phyloP scores from a whole-genome alignment of 1,284 basidiomycete genomes.

The Ceratobasidium sp. region DNA sequence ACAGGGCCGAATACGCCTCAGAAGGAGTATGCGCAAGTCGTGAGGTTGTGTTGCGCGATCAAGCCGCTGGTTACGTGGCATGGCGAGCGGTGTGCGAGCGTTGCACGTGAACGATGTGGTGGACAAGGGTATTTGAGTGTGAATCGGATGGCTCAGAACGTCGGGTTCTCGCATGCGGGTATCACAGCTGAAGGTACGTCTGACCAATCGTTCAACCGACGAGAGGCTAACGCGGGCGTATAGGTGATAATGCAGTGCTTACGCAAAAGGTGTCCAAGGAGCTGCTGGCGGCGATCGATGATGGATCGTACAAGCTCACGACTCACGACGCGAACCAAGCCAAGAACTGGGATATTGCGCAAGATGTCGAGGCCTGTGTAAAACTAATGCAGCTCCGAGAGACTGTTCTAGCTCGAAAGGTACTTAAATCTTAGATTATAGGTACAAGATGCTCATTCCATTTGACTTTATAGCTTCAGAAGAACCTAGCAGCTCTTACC shows the following conservation, averaged over 20 bases:
- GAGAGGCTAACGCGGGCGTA: not conserved
- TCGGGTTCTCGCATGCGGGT: slow-evolving; percentile 38
- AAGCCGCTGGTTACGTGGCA: slow-evolving; percentile 41
- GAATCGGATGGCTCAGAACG: slow-evolving; percentile 37
- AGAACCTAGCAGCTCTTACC: slow-evolving; percentile 30
- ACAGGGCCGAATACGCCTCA: slow-evolving; percentile 21
- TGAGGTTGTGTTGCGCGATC: slow-evolving; percentile 37
- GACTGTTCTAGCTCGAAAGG: slow-evolving; percentile 29
- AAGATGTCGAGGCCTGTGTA: slow-evolving; percentile 30
- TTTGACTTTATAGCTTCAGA: slow-evolving; percentile 30
- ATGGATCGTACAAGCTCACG: slow-evolving; percentile 35
- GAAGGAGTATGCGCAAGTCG: slow-evolving; percentile 35
- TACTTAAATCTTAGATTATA: not conserved
- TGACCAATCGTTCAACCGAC: not conserved
- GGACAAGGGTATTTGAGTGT: slow-evolving; percentile 39
- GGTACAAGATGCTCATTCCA: no score
- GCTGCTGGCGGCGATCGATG: slow-evolving; percentile 37
- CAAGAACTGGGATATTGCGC: slow-evolving; percentile 24
- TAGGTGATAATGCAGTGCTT: slow-evolving; percentile 40
- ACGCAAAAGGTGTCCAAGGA: slow-evolving; percentile 40
- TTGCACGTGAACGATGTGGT: slow-evolving; percentile 39
- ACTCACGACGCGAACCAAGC: slow-evolving; percentile 22
- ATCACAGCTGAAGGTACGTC: slow-evolving; percentile 37
- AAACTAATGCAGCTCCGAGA: slow-evolving; percentile 40
- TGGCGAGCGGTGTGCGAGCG: slow-evolving; percentile 36